Base-by-base conservation (phyloP, 805 yeast genomes). In the Saccharomycopsis amapae region DNA sequence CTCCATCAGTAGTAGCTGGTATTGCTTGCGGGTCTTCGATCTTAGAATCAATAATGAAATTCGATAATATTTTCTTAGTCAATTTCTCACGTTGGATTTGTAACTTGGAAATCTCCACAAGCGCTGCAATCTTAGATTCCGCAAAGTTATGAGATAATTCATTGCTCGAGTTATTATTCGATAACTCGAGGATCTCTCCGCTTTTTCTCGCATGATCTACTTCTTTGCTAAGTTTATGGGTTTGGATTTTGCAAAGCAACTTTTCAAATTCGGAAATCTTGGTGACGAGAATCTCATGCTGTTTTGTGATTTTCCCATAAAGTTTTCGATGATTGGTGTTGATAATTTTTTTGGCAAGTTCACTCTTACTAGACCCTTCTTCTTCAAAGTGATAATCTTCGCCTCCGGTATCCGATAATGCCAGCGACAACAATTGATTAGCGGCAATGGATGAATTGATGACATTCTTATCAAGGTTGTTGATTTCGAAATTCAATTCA, bases 51-150 rank as follows among this genome's bases (percentile, higher is more conserved):
- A 30, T 20, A 6, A 55, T 59, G 26, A 62, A 52, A 5, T 57
- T 43, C 2, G 56, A 52, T 6, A 73, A 46, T 2, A 75, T 60
- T 30, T 65, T 57, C 12, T 56, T 41, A 18, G 74, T 54, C 37
- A 68, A 55, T 12, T 58, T 50, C 43, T 61, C 62, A 42, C 78
- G 61, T 42, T 62, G 53, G 28, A 71, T 28, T 56, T 78, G 82
- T 25, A 71, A 58, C 38, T 62, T 55, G 12, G 74, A 63, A 40
- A 78, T 60, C 25, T 59, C 59, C 4, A 60, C 48, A 5, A 56
- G 54, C 17, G 19, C 7, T 34, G 6, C 37, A 15, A 34, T 6
- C 13, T 34, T 34, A n/a, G n/a, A n/a, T n/a, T n/a, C n/a, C n/a
- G n/a, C n/a, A n/a, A n/a, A n/a, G n/a, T n/a, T n/a, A n/a, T n/a